Percentiles rank a stretch among this genome's conserved stretches.
Evolutionary conservation across 2,329 filamentous ascomycete genomes (phyloP).

Genomic region (Botrytis pseudocinerea): DNA sequence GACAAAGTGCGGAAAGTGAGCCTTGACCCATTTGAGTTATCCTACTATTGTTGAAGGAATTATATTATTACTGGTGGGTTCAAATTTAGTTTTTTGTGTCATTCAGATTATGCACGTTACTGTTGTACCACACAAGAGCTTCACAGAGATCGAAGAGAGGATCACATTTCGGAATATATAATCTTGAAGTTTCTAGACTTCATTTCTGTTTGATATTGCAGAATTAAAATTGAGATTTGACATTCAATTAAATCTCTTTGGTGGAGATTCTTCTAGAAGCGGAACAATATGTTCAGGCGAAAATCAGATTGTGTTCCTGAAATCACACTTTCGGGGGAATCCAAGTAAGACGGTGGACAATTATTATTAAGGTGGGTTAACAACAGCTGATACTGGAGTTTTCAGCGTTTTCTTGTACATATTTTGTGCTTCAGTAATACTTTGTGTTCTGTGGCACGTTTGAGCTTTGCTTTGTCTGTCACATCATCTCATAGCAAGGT

Average conservation of each 20-base stretch:
- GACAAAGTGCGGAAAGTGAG: no score
- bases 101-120: neutral
- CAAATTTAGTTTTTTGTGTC: neutral
- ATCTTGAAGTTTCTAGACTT: no score
- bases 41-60: neutral
- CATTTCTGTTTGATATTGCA: no score
- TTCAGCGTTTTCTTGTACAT: neutral
- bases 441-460: neutral
- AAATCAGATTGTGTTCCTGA: neutral
- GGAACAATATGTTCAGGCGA: no score
- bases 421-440: neutral
- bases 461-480: neutral
- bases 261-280: no score
- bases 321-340: neutral
- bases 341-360: neutral
- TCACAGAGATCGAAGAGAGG: neutral
- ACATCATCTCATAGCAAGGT: neutral
- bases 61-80: neutral
- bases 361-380: neutral
- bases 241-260: no score
- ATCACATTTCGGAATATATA: neutral
- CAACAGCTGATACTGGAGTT: neutral
- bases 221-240: no score
- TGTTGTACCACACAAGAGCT: neutral
- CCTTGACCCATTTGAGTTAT: no score